Evolutionary conservation across 129 eudicot genomes (phyloP).

Genomic region (Centaurea solstitialis): DNA sequence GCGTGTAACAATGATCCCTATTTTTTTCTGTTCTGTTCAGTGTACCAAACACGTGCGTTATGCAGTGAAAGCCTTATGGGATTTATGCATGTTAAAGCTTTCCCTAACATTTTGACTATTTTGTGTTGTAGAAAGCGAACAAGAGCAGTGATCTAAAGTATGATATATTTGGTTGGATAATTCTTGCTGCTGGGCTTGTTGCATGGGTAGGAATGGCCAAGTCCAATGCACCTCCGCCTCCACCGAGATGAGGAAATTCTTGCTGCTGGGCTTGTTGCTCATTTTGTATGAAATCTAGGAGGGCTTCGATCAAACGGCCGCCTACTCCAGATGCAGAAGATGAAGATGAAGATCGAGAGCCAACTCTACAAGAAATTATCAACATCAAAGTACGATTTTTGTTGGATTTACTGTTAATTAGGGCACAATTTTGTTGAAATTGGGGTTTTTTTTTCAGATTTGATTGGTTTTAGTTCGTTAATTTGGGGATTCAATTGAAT

Average conservation of each 20-base stretch:
- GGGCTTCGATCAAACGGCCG: constrained; percentile 77
- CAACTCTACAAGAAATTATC: constrained; percentile 63
- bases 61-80: background rate
- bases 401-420: background rate
- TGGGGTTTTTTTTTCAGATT: background rate
- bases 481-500: background rate
- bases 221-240: constrained; percentile 52
- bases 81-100: background rate
- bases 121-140: constrained; percentile 37
- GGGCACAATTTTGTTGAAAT: background rate
- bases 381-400: constrained; percentile 51
- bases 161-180: constrained; percentile 59
- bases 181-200: constrained; percentile 57
- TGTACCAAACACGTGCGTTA: no score
- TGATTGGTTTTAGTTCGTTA: background rate
- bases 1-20: no score
- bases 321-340: constrained; percentile 77
- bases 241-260: constrained; percentile 41
- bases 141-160: constrained; percentile 54
- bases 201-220: constrained; percentile 65
- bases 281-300: constrained; percentile 38
- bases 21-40: no score
- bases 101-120: background rate
- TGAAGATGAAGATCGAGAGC: constrained; percentile 57
- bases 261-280: no score